A percentile compares a stretch with the other conserved stretches of the same genome.
These are phyloP conservation scores for Panicum miliaceum DNA, from an alignment of 176 grass and related monocot genomes.

Conservation along the genomic window DNA sequence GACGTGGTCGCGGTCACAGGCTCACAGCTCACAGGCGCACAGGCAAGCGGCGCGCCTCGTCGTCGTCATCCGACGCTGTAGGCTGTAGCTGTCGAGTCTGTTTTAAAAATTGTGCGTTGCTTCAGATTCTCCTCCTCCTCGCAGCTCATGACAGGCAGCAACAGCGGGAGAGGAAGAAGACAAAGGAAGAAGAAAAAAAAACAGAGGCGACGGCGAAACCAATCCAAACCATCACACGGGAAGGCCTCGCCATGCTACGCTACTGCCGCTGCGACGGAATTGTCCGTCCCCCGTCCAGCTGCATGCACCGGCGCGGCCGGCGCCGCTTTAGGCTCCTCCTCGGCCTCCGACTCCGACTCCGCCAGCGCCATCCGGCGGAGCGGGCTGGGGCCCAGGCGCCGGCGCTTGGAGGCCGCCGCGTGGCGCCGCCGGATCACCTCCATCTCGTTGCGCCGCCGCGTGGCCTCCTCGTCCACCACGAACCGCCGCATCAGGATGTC, in stretches of 20 bases:
- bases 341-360: slow-evolving; percentile 50
- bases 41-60: not conserved
- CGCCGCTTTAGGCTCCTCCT: slow-evolving; percentile 8
- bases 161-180: not conserved
- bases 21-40: not conserved
- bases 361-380: slow-evolving; percentile 74
- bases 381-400: slow-evolving; percentile 80
- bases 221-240: slow-evolving; percentile 21
- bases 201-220: not conserved
- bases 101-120: slow-evolving; percentile 1
- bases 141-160: slow-evolving; percentile 36
- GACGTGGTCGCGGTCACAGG: not conserved
- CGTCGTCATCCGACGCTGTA: not conserved
- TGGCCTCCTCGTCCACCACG: slow-evolving; percentile 85
- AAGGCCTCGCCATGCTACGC: slow-evolving; percentile 8
- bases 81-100: no score
- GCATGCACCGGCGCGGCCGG: not conserved
- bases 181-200: not conserved
- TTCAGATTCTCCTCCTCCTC: slow-evolving; percentile 28
- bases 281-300: slow-evolving; percentile 1
- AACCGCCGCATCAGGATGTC: slow-evolving; percentile 90
- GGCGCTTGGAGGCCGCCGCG: slow-evolving; percentile 63
- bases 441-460: slow-evolving; percentile 90
- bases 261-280: not conserved
- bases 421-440: slow-evolving; percentile 85